These are phyloP conservation scores for Nitzschia sp. DNA, from an alignment of 108 stramenopile genomes.

Conservation along the genomic window DNA sequence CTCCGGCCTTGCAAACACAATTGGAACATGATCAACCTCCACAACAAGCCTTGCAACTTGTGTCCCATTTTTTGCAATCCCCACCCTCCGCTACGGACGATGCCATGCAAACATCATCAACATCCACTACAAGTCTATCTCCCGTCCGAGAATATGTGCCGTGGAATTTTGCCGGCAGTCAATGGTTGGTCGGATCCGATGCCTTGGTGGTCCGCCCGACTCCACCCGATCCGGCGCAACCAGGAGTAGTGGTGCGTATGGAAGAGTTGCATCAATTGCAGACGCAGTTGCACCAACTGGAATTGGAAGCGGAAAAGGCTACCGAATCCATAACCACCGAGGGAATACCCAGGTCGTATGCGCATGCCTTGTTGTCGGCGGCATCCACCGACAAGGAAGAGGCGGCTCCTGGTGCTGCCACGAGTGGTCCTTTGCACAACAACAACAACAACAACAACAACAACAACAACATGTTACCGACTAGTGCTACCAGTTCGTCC, in stretches of 20 bases:
- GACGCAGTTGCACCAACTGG: slow-evolving; percentile 25
- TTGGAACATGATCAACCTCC: neutral
- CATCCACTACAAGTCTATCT: slow-evolving; percentile 28
- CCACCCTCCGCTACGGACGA: slow-evolving; percentile 6
- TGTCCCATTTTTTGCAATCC: too few relatives aligned
- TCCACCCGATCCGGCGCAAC: neutral
- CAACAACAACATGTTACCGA: too few relatives aligned
- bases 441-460: slow-evolving; percentile 2
- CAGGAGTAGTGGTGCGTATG: slow-evolving; percentile 51
- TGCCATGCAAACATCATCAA: neutral
- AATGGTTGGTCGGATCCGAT: slow-evolving; percentile 74
- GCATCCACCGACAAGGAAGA: neutral
- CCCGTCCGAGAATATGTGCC: slow-evolving; percentile 54
- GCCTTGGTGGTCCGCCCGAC: slow-evolving; percentile 42
- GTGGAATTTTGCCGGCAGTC: slow-evolving; percentile 79
- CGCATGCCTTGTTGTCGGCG: slow-evolving; percentile 25
- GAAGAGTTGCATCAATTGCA: slow-evolving; percentile 55
- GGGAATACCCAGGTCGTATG: slow-evolving; percentile 9
- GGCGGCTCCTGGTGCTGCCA: neutral
- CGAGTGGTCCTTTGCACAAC: too few relatives aligned
- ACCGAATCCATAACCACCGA: too few relatives aligned
- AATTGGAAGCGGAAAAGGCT: slow-evolving; percentile 8
- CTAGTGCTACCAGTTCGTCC: neutral
- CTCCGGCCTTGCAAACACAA: too few relatives aligned
- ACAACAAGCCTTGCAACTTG: too few relatives aligned